These are phyloP conservation scores for Kodamaea alishanica DNA, from an alignment of 1,139 yeast species.

Conservation along the genomic window DNA sequence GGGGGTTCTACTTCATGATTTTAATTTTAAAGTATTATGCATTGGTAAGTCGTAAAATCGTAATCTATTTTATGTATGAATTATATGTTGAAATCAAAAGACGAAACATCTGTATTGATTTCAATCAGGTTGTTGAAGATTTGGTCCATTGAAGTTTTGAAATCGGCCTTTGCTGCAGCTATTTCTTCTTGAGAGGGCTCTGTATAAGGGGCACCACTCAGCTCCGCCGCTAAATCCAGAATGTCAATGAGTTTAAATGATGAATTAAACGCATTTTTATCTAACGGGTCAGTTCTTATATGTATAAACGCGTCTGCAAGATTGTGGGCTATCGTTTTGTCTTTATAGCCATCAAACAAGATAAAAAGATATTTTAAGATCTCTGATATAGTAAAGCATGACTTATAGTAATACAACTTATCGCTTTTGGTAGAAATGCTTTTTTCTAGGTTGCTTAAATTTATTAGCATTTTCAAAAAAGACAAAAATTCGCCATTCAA, in stretches of 20 bases:
- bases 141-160: neutral
- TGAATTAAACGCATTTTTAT: slow-evolving; percentile 7
- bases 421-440: slow-evolving; percentile 5
- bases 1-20: neutral
- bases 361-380: slow-evolving; percentile 8
- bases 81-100: no score
- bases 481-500: slow-evolving; percentile 19
- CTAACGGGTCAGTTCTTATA: neutral
- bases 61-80: no score
- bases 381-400: slow-evolving; percentile 7
- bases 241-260: slow-evolving; percentile 12
- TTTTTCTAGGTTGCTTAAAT: slow-evolving; percentile 12
- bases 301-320: slow-evolving; percentile 5
- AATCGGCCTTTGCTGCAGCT: slow-evolving; percentile 1
- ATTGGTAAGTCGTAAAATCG: no score
- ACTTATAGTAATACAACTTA: slow-evolving; percentile 7
- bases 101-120: neutral
- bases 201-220: neutral
- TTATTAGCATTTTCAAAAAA: slow-evolving; percentile 22
- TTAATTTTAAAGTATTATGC: no score
- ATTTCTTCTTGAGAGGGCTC: slow-evolving; percentile 10
- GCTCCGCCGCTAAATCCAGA: slow-evolving; percentile 8
- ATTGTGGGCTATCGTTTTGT: slow-evolving; percentile 17
- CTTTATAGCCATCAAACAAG: slow-evolving; percentile 36
- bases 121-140: neutral